Base-by-base conservation (phyloP, 768 basidiomycete genomes). In the Boletus barrowsii region DNA sequence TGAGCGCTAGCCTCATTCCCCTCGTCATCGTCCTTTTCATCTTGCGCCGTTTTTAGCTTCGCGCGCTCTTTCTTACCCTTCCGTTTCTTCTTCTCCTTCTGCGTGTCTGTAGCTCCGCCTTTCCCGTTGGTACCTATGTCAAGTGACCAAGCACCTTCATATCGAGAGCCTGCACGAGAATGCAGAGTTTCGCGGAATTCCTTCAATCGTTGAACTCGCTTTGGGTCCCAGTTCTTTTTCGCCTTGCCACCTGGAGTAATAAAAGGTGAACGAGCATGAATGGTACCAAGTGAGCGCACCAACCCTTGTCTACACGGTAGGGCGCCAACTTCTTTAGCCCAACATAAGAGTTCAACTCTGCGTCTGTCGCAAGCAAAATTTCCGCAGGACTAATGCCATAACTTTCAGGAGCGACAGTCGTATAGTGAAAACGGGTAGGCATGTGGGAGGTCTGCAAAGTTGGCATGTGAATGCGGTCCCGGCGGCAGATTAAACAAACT, bases 381-480 rank as follows among this genome's bases (percentile, higher is more conserved):
- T 99, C 95, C 5, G 79, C 83, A 1, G 96, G 83, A 2, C 84
- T 81, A 40, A 99, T 82, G 2, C 81, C 84, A 70, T 79, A 95
- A 32, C 68, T 70, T 55, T 87, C 78, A 0, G 83, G 64, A 41
- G 83, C 71, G 33, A 88, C 82, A 41, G 84, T 77, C n/a, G 83
- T 76, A 67, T 99, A 99, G 69, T 89, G 87, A 82, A 99, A 99
- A 11, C 93, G 87, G 0, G 94, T 98, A 3, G 93, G 87, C 65
- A 94, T 74, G 66, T 86, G 91, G 8, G 86, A 94, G 47, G 96
- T 86, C 95, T 95, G 64, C 22, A 59, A 15, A 47, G 10, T 33
- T 55, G n/a, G 37, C 15, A 30, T 44, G 40, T 54, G 11, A 60
- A 46, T n/a, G 26, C 20, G 42, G 14, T n/a, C 10, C 14, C 8